Evolutionary conservation across 257 asterid genomes (phyloP).

Genomic region (Paraleonurus japonicus): DNA sequence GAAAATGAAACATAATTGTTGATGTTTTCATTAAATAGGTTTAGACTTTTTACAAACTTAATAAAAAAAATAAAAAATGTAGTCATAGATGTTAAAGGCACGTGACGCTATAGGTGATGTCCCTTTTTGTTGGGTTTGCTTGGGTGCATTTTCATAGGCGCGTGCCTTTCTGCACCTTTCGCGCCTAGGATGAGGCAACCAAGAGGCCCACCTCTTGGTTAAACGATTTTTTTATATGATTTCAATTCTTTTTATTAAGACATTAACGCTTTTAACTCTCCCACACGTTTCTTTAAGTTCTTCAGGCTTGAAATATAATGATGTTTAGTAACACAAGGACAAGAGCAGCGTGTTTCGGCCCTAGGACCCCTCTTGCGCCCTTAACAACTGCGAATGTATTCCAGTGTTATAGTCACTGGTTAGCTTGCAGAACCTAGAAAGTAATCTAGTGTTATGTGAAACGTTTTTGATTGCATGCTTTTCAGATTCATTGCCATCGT

Average conservation of each 20-base stretch:
- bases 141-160: background rate
- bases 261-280: background rate
- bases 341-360: too few species aligned
- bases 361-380: too few species aligned
- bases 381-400: background rate
- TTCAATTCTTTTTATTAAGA: too few species aligned
- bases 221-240: too few species aligned
- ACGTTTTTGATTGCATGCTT: background rate
- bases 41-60: background rate
- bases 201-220: too few species aligned
- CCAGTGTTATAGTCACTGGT: background rate
- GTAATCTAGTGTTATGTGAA: background rate
- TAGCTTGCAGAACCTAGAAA: background rate
- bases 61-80: background rate
- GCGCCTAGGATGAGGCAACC: too few species aligned
- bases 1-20: background rate
- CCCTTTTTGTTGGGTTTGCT: background rate
- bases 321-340: too few species aligned
- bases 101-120: background rate
- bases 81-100: background rate
- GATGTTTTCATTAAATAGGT: background rate
- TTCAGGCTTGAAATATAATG: too few species aligned
- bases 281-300: background rate
- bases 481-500: background rate
- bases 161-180: background rate